Evolutionary conservation across 176 grass and related monocot genomes (phyloP).

Genomic region (Dendrocalamus sinicus): DNA sequence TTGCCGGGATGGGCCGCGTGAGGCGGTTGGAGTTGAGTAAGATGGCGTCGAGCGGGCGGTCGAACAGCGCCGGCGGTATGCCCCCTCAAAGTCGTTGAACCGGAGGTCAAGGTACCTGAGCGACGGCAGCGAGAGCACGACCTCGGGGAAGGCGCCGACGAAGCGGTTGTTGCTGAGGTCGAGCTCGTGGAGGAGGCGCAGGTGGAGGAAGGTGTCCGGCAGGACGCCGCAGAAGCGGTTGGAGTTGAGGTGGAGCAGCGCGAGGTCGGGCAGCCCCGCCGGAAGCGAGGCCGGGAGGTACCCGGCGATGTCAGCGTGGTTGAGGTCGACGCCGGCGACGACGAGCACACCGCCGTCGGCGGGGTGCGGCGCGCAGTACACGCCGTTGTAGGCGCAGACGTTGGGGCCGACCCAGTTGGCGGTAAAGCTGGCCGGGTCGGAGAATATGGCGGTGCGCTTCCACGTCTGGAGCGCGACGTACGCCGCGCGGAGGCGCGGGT

Average conservation of each 20-base stretch:
- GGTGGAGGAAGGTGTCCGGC: constrained; percentile 46
- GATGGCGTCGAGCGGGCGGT: constrained; percentile 76
- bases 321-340: constrained; percentile 68
- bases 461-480: constrained; percentile 59
- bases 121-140: constrained; percentile 42
- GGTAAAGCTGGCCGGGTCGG: constrained; percentile 63
- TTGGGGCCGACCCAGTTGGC: constrained; percentile 57
- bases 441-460: constrained; percentile 61
- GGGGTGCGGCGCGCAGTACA: constrained; percentile 55
- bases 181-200: constrained; percentile 72
- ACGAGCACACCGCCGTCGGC: not conserved
- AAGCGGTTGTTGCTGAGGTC: constrained; percentile 99
- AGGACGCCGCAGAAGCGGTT: constrained; percentile 86
- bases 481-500: constrained; percentile 47
- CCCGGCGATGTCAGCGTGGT: constrained; percentile 61
- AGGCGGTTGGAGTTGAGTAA: constrained; percentile 88
- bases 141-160: constrained; percentile 65
- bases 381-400: constrained; percentile 62
- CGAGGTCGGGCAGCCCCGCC: constrained; percentile 54
- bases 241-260: constrained; percentile 90
- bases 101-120: constrained; percentile 65
- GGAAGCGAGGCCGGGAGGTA: constrained; percentile 44
- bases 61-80: constrained; percentile 56
- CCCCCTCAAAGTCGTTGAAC: constrained; percentile 56
- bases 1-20: constrained; percentile 35